phyloP scores from a whole-genome alignment of 2,329 filamentous ascomycete species.

The Penicillium sp. region DNA sequence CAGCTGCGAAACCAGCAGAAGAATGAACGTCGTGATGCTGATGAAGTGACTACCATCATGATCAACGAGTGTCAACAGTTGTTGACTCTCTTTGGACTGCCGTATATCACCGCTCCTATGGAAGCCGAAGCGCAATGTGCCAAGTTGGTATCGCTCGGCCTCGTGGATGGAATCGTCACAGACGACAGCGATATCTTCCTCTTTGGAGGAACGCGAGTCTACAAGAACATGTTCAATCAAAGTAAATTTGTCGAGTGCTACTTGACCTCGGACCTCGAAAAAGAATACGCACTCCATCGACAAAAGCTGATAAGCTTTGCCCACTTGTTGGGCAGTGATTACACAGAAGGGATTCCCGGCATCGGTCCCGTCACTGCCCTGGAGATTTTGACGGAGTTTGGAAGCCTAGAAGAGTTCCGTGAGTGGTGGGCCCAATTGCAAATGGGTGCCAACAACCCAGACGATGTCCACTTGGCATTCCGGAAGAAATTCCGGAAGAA shows the following conservation, averaged over 20 bases:
- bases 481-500: conserved; percentile 86
- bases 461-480: conserved; percentile 65
- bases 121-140: conserved; percentile 98
- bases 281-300: conserved; percentile 85
- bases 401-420: conserved; percentile 70
- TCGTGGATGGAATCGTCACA: conserved; percentile 97
- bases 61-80: conserved; percentile 91
- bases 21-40: conserved; percentile 91
- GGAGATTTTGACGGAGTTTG: conserved; percentile 91
- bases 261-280: conserved; percentile 77
- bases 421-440: conserved; percentile 88
- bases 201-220: conserved; percentile 92
- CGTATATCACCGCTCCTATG: conserved; percentile 97
- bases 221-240: conserved; percentile 99
- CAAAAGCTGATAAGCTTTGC: conserved; percentile 86
- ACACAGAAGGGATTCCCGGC: conserved; percentile 87
- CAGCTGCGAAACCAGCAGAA: conserved; percentile 91
- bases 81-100: conserved; percentile 85
- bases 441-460: conserved; percentile 58
- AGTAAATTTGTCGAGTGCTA: conserved; percentile 99
- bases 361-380: conserved; percentile 93
- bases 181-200: conserved; percentile 97
- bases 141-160: conserved; percentile 78
- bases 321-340: conserved; percentile 89
- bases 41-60: conserved; percentile 97